Evolutionary conservation across 345 rosid genomes (phyloP), one percentile per base, ranked within the genome.

Genomic region (Excoecaria cochinchinensis): DNA sequence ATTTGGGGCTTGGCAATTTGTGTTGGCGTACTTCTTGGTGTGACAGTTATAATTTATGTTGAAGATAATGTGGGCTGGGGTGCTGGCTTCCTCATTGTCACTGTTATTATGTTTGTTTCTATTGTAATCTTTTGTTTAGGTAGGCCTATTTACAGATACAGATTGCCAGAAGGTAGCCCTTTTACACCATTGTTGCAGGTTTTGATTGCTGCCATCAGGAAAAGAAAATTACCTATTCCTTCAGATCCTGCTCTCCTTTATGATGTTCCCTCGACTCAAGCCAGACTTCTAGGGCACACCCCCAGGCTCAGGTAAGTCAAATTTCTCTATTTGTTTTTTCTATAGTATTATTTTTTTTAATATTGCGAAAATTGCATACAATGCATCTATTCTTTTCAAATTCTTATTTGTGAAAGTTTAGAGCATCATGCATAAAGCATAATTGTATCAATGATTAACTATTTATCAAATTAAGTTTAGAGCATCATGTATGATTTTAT

Each of bases 1-100:
- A 83, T 81, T 84, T 86, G 92, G 89, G 83, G 80, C 82, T 56
- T 79, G 12, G 85, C 74, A 1, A 76, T 83, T 24, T 69, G 82
- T 47, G 77, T 75, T 51, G 89, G 92, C 8, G 83, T 82, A 47
- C 14, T 85, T 4, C 74, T 82, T 16, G 87, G 89, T 1, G 86
- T 83, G n/a, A 85, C 85, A 0, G 66, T 82, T 19, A 76, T 83
- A 6, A 87, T 83, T 65, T 80, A 83, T 55, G 60, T 85, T 21
- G 75, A 86, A 76, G 86, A 82, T 46, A 56, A 77, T n/a, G 69
- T 79, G 47, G 70, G 77, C 3, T 86, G 87, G 87, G 81, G 86
- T 4, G 39, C 38, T 50, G 85, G 85, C 6, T 61, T 31, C 55
- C 77, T 88, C 3, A 71, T 82, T 50, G 86, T 88, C 52, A 69